Evolutionary conservation across 2,329 filamentous ascomycete species (phyloP).

Genomic region (Neofusicoccum ribis): DNA sequence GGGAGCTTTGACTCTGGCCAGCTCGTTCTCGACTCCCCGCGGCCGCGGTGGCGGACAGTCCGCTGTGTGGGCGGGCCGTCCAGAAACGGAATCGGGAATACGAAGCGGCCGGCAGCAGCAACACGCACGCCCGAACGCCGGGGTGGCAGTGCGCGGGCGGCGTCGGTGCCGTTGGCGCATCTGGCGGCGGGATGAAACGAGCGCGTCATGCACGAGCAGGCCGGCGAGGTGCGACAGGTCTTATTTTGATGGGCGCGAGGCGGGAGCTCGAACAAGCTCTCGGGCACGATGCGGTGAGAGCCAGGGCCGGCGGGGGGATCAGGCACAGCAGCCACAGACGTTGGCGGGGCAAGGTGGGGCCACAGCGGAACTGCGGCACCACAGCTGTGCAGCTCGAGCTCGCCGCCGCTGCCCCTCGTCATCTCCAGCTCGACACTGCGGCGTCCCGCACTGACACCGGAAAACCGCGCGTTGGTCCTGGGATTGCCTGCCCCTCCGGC

Average conservation of each 20-base stretch:
- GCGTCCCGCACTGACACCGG: not conserved
- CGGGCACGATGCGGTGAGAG: conserved; percentile 10
- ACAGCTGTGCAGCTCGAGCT: not conserved
- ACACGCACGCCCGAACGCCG: no score
- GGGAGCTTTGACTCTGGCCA: no score
- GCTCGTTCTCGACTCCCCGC: no score
- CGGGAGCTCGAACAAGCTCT: not conserved
- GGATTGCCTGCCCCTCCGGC: not conserved
- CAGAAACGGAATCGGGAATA: no score
- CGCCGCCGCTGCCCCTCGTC: not conserved
- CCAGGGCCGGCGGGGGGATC: conserved; percentile 1
- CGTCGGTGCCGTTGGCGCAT: not conserved
- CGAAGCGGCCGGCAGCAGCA: no score
- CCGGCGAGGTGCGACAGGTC: not conserved
- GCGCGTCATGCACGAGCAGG: not conserved
- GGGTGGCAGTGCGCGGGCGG: not conserved
- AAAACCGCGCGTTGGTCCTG: not conserved
- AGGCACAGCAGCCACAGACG: conserved; percentile 11
- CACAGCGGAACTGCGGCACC: conserved; percentile 12
- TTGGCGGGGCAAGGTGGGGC: conserved; percentile 7
- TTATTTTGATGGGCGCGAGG: not conserved
- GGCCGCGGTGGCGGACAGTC: no score
- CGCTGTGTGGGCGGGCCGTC: no score
- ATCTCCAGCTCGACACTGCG: not conserved
- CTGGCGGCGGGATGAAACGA: not conserved